phyloP scores from a whole-genome alignment of 1,139 yeast genomes.

The Geotrichum reessii region DNA sequence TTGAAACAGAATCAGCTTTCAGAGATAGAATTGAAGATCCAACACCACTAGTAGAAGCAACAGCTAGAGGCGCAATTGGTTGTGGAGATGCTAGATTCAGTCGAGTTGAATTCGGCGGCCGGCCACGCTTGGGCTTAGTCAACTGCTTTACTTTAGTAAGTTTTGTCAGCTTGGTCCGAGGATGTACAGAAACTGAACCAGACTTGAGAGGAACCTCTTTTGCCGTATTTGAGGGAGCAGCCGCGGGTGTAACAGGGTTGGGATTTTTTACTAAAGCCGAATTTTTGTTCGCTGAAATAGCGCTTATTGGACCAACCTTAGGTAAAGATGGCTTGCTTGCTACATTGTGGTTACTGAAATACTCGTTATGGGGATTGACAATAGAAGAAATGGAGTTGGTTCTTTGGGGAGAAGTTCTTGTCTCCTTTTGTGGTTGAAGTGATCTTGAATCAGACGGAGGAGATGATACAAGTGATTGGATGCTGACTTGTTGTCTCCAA shows the following conservation, averaged over 20 bases:
- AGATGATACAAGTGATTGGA: slow-evolving; percentile 5
- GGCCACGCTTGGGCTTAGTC: slow-evolving; percentile 10
- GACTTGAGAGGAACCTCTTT: neutral
- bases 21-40: neutral
- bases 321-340: neutral
- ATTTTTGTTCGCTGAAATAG: neutral
- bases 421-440: neutral
- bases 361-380: neutral
- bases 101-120: slow-evolving; percentile 13
- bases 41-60: neutral
- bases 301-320: neutral
- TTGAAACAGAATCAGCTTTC: neutral
- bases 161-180: neutral
- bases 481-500: slow-evolving; percentile 11
- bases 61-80: slow-evolving; percentile 13
- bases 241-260: neutral
- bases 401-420: neutral
- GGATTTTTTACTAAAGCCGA: neutral
- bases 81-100: slow-evolving; percentile 5
- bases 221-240: neutral
- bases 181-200: neutral
- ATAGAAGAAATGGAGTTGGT: slow-evolving; percentile 3
- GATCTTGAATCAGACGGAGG: neutral
- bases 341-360: neutral
- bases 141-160: neutral